These are phyloP conservation scores for Musa balbisiana DNA, from an alignment of 202 grass and related monocot genomes.

Conservation along the genomic window DNA sequence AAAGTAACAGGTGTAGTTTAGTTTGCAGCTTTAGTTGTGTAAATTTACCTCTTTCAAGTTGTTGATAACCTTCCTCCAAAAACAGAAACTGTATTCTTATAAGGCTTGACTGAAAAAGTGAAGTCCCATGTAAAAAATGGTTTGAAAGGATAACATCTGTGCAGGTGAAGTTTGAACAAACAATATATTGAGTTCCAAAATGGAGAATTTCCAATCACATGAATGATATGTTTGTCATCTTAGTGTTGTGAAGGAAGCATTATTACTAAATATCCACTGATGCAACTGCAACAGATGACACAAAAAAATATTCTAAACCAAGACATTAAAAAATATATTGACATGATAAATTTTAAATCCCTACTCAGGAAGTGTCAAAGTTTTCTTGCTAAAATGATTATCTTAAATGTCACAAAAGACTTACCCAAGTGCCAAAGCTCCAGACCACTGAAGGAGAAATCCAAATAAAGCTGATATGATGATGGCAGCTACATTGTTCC, in stretches of 20 bases:
- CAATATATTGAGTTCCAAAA: too few species aligned
- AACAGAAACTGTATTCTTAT: too few species aligned
- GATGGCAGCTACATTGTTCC: conserved; percentile 49
- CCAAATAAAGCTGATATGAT: conserved; percentile 79
- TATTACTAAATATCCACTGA: neutral
- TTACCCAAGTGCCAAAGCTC: conserved; percentile 94
- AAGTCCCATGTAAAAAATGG: too few species aligned
- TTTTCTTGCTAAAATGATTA: conserved; percentile 1
- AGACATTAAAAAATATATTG: neutral
- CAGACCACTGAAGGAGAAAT: conserved; percentile 98
- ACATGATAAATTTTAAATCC: neutral
- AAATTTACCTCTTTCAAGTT: too few species aligned
- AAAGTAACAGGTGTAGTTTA: too few species aligned
- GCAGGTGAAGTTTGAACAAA: too few species aligned
- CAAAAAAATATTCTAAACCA: neutral
- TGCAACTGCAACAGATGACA: neutral
- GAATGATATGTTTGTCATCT: neutral
- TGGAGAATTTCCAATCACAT: neutral
- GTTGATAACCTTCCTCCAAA: too few species aligned
- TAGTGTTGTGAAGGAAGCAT: neutral
- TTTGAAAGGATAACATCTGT: too few species aligned
- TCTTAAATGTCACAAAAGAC: conserved; percentile 22
- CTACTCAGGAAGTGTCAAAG: neutral
- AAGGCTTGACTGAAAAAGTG: too few species aligned
- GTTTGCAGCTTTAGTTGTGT: too few species aligned